Conservation (phyloP, 495 filamentous ascomycete genomes). For the Aspergillus sparsus region DNA sequence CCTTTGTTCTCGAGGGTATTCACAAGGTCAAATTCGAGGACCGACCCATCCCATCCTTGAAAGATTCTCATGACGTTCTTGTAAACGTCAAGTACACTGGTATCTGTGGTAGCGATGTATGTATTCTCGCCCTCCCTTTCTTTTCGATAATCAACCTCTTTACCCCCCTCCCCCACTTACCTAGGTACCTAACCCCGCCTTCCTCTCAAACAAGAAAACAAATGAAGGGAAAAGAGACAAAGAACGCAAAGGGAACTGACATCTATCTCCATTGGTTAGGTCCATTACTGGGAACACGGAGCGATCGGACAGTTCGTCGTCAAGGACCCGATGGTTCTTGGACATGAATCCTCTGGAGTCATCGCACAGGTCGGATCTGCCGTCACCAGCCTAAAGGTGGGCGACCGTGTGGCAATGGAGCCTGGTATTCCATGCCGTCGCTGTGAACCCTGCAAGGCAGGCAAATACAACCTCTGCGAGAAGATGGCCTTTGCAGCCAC, state of each 20-base stretch:
- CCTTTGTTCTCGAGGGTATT: slow-evolving; percentile 77
- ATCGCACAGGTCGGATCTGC: slow-evolving; percentile 65
- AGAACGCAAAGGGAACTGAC: slow-evolving; percentile 1
- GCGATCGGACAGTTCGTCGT: slow-evolving; percentile 80
- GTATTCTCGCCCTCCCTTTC: slow-evolving; percentile 18
- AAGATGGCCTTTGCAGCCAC: slow-evolving; percentile 57
- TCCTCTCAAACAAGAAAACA: too few relatives aligned
- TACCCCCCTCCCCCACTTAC: too few relatives aligned
- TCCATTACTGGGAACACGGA: slow-evolving; percentile 90
- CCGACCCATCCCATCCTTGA: slow-evolving; percentile 68
- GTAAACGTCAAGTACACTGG: slow-evolving; percentile 84
- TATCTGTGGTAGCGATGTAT: slow-evolving; percentile 85
- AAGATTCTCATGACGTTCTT: slow-evolving; percentile 71
- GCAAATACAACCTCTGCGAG: slow-evolving; percentile 56
- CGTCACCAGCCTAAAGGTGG: slow-evolving; percentile 44
- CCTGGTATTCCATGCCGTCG: slow-evolving; percentile 54
- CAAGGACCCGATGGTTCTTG: slow-evolving; percentile 86
- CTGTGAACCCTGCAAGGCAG: slow-evolving; percentile 53
- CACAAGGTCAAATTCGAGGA: slow-evolving; percentile 74
- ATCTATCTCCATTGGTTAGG: slow-evolving; percentile 35
- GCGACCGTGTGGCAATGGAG: slow-evolving; percentile 56
- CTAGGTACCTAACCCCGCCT: too few relatives aligned
- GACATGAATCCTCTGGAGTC: slow-evolving; percentile 84
- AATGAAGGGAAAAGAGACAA: not conserved
- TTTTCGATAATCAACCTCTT: too few relatives aligned